phyloP scores from a whole-genome alignment of 805 yeast species.

The Blastobotrys peoriensis region DNA sequence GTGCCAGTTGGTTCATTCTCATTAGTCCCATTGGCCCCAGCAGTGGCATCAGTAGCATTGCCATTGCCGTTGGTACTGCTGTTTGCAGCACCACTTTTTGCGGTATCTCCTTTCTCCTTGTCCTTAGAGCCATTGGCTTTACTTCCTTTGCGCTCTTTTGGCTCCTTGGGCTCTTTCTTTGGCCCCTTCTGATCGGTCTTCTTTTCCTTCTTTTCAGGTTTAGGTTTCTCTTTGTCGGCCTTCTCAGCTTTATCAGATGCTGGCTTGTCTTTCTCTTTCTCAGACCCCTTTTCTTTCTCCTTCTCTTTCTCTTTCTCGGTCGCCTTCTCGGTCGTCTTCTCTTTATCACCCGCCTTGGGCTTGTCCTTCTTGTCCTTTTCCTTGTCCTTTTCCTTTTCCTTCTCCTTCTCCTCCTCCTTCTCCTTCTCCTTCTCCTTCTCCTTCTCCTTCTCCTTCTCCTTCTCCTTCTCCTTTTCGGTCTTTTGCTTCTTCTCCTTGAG shows the following conservation, averaged over 20 bases:
- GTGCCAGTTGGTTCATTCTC: too few species aligned
- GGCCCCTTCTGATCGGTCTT: too few species aligned
- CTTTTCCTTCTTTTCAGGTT: background rate
- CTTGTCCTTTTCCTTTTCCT: background rate
- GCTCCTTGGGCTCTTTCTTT: slow-evolving; percentile 1
- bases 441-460: slow-evolving; percentile 2
- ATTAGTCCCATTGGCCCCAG: too few species aligned
- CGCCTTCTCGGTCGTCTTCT: slow-evolving; percentile 5
- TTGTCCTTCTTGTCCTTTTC: background rate
- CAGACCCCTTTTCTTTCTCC: slow-evolving; percentile 7
- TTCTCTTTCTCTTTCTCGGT: slow-evolving; percentile 6
- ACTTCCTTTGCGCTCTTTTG: background rate
- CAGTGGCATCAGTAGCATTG: too few species aligned
- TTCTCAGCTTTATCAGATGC: background rate
- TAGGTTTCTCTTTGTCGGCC: slow-evolving; percentile 1
- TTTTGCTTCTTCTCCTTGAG: background rate
- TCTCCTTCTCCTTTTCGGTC: slow-evolving; percentile 2
- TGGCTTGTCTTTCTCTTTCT: slow-evolving; percentile 8
- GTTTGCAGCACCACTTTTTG: too few species aligned
- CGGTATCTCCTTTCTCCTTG: too few species aligned
- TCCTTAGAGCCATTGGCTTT: too few species aligned
- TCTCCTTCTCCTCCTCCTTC: background rate
- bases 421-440: slow-evolving; percentile 4
- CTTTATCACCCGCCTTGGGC: background rate
- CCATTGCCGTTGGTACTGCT: too few species aligned